Conservation (phyloP, 2,329 filamentous ascomycete species). For the Fusarium humuli region DNA sequence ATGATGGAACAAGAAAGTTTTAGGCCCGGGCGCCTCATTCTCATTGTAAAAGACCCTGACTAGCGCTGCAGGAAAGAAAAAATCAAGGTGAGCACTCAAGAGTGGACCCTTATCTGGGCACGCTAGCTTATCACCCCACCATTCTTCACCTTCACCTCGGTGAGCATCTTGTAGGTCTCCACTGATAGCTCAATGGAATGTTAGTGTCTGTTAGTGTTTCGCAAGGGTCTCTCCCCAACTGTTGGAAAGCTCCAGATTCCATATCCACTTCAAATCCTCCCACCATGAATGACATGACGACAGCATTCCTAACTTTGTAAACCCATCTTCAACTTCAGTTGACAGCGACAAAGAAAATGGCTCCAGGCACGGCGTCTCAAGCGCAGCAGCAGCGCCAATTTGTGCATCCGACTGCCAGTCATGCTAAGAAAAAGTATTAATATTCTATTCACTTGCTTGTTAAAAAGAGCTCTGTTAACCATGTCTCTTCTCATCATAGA, state of each 20-base stretch:
- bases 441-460: background rate
- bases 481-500: constrained; percentile 8
- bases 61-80: constrained; percentile 43
- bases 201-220: constrained; percentile 8
- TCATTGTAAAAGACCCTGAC: constrained; percentile 28
- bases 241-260: constrained; percentile 44
- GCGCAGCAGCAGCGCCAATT: constrained; percentile 52
- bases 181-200: background rate
- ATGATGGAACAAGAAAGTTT: constrained; percentile 19
- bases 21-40: background rate
- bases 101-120: constrained; percentile 28
- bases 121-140: constrained; percentile 37
- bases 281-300: constrained; percentile 46
- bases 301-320: constrained; percentile 41
- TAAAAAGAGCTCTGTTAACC: constrained; percentile 21
- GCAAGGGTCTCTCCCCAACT: constrained; percentile 40
- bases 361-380: constrained; percentile 51
- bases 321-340: constrained; percentile 29
- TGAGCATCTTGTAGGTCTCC: constrained; percentile 25
- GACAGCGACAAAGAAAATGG: constrained; percentile 52
- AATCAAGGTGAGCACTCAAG: constrained; percentile 49
- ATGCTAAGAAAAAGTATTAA: constrained; percentile 64
- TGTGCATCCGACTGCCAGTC: constrained; percentile 61
- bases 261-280: constrained; percentile 17
- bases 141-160: constrained; percentile 32